These are phyloP conservation scores for Oenanthe javanica DNA, from an alignment of 140 eudicot species.

Conservation along the genomic window DNA sequence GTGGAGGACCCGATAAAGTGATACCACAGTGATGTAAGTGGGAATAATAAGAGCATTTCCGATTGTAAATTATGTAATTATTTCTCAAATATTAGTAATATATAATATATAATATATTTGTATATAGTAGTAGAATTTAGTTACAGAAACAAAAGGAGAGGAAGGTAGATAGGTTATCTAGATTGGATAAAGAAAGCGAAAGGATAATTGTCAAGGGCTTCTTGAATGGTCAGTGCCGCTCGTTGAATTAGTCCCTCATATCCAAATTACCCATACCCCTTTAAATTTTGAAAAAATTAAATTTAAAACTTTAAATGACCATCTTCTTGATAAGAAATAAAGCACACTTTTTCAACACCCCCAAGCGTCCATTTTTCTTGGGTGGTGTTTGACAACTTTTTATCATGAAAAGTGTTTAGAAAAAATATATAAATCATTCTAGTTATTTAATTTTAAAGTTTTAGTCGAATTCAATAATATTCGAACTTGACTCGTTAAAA, in stretches of 20 bases:
- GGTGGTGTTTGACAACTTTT: no score
- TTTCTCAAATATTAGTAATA: background rate
- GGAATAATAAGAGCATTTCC: background rate
- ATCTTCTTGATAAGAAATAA: background rate
- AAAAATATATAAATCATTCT: no score
- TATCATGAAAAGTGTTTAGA: no score
- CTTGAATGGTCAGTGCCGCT: background rate
- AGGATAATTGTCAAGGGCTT: background rate
- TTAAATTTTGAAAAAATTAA: background rate
- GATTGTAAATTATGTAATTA: background rate
- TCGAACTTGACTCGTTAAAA: no score
- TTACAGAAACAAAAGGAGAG: background rate
- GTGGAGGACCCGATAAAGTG: background rate
- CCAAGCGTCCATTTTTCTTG: no score
- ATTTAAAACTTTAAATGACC: background rate
- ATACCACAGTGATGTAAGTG: background rate
- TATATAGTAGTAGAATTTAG: background rate
- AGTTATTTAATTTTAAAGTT: no score
- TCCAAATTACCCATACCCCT: background rate
- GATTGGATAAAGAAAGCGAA: constrained; percentile 11
- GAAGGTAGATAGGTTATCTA: background rate
- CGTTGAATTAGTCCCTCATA: constrained; percentile 1
- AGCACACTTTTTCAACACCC: background rate
- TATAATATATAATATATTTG: background rate
- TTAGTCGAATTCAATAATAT: no score